Base-by-base conservation (phyloP, 257 asterid species). In the Orobanche coerulescens region DNA sequence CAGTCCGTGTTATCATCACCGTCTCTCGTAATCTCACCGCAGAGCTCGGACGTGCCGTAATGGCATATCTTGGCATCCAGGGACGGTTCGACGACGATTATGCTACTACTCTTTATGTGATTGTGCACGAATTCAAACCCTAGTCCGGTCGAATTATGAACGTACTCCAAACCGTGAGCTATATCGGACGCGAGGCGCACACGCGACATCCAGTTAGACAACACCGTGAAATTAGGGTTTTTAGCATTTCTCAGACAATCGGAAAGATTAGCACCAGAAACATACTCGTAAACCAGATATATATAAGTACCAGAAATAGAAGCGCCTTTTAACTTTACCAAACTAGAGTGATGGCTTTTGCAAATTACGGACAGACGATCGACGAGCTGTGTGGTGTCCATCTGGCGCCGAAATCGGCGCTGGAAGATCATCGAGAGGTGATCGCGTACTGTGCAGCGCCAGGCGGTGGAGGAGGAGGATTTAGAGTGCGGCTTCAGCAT, bases 21-120 rank as follows among this genome's bases (percentile, higher is more conserved):
- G 0, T 65, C 75, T 4, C 69, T 72, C 61, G 7, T 44, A 26
- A 78, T 69, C 83, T 92, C 98, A 16, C 95, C 98, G 58, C 98
- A 88, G n/a, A 92, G 96, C 81, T 84, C 95, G 1, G 98, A 79
- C 22, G 96, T 82, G 0, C 98, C 98, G 19, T 84, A 92, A 66
- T 92, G 95, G 52, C 98, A 92, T 14, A 92, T 78, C 68, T 80
- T 84, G 1, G 98, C 94, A 40, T 72, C 39, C 56, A 84, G 39
- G 0, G 65, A 8, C 0, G 83, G 79, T 28, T 87, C 94, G 0
- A 65, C 75, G 1, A 92, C 57, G 0, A 92, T 76, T 44, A 92
- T 70, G 63, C 94, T 88, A 13, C 90, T 71, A 61, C 81, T 84
- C 69, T 86, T 89, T 14, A 92, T 69, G 50, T 88, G 96, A 71